These are phyloP conservation scores for Amylostereum areolatum DNA, from an alignment of 1,284 basidiomycete species.

Conservation along the genomic window DNA sequence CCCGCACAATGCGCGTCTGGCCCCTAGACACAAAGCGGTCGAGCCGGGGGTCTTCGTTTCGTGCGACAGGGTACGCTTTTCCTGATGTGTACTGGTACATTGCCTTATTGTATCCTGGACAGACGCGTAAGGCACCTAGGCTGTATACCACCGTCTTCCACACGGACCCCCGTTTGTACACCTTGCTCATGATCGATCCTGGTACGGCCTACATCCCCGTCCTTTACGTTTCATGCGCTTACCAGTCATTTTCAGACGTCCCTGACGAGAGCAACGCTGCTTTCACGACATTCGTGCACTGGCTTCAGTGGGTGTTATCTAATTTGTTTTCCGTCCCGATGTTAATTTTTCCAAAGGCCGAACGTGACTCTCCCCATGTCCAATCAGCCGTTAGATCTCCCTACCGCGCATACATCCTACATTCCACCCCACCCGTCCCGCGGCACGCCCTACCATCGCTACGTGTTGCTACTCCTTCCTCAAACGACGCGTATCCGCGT, in stretches of 20 bases:
- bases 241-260: slow-evolving; percentile 47
- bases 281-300: slow-evolving; percentile 79
- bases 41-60: slow-evolving; percentile 67
- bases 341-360: slow-evolving; percentile 39
- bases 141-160: slow-evolving; percentile 76
- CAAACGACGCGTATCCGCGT: slow-evolving; percentile 40
- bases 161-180: slow-evolving; percentile 78
- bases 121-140: slow-evolving; percentile 60
- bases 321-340: slow-evolving; percentile 6
- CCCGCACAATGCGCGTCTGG: slow-evolving; percentile 27
- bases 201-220: slow-evolving; percentile 36
- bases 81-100: background rate
- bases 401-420: slow-evolving; percentile 59
- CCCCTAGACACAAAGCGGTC: slow-evolving; percentile 41
- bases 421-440: slow-evolving; percentile 84
- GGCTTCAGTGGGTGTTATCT: slow-evolving; percentile 65
- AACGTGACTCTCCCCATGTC: slow-evolving; percentile 72
- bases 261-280: slow-evolving; percentile 63
- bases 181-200: slow-evolving; percentile 83
- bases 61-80: slow-evolving; percentile 50
- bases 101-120: background rate
- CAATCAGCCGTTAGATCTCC: slow-evolving; percentile 32
- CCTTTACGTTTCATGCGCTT: background rate
- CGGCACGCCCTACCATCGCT: slow-evolving; percentile 84
- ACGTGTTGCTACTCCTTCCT: slow-evolving; percentile 72